Percentiles rank a stretch among this genome's conserved stretches.
Evolutionary conservation across 2,329 filamentous ascomycete genomes (phyloP).

Genomic region (Colletotrichum ledebouriae): DNA sequence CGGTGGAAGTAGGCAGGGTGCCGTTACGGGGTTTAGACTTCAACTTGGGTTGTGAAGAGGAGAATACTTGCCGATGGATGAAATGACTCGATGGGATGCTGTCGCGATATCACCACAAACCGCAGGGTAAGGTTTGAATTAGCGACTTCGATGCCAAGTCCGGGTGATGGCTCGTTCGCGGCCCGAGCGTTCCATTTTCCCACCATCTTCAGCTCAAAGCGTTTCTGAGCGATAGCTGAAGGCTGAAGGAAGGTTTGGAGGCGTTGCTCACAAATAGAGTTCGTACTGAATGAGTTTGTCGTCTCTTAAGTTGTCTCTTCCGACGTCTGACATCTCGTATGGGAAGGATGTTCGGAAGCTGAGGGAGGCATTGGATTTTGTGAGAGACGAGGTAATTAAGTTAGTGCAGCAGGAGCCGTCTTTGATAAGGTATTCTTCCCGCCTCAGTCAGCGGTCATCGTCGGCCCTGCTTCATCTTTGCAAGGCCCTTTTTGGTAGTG

Average conservation of each 20-base stretch:
- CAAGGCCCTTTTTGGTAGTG: slow-evolving; percentile 7
- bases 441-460: not conserved
- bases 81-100: slow-evolving; percentile 7
- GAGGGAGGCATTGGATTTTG: not conserved
- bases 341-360: slow-evolving; percentile 11
- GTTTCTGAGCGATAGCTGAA: slow-evolving; percentile 18
- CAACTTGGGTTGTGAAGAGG: slow-evolving; percentile 6
- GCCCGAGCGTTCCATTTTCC: slow-evolving; percentile 17
- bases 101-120: slow-evolving; percentile 5
- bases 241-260: slow-evolving; percentile 10
- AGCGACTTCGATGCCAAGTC: not conserved
- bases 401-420: too few relatives aligned
- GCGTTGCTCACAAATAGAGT: slow-evolving; percentile 39
- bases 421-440: too few relatives aligned
- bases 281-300: slow-evolving; percentile 6
- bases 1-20: slow-evolving; percentile 5
- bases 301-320: slow-evolving; percentile 14
- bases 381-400: too few relatives aligned
- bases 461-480: not conserved
- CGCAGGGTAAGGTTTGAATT: not conserved
- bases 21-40: not conserved
- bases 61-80: not conserved
- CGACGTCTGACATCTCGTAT: slow-evolving; percentile 19
- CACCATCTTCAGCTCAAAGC: not conserved
- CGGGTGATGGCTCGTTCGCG: slow-evolving; percentile 10